Evolutionary conservation across 2,329 filamentous ascomycete genomes (phyloP).

Genomic region (Colletotrichum sp.): DNA sequence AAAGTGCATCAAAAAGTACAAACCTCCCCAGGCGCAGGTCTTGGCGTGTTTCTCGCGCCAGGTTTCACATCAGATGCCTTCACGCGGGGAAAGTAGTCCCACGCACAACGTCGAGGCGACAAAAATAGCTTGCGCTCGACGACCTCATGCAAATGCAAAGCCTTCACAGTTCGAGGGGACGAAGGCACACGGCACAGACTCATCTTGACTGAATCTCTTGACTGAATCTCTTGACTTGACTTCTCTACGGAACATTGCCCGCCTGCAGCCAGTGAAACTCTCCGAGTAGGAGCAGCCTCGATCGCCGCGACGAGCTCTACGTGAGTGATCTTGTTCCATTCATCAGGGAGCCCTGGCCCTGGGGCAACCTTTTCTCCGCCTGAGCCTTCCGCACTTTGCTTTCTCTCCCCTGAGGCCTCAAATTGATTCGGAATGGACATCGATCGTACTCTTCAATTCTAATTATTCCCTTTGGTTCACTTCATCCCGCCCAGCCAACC

Average conservation of each 20-base stretch:
- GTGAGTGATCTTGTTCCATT: background rate
- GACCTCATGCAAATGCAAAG: background rate
- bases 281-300: background rate
- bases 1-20: background rate
- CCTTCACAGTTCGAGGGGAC: background rate
- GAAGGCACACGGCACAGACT: background rate
- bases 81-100: background rate
- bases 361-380: background rate
- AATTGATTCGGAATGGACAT: background rate
- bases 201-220: background rate
- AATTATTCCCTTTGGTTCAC: constrained; percentile 19
- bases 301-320: background rate
- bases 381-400: background rate
- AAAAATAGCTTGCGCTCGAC: background rate
- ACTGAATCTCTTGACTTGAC: background rate
- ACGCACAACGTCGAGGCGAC: background rate
- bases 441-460: constrained; percentile 17
- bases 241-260: background rate
- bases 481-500: constrained; percentile 21
- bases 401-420: background rate
- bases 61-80: background rate
- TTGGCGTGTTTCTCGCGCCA: background rate
- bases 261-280: background rate
- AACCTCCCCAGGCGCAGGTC: background rate
- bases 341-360: background rate